Evolutionary conservation across 2,329 filamentous ascomycete genomes (phyloP), one percentile per base, ranked within the genome.

Genomic region (Cercospora zeae-maydis): DNA sequence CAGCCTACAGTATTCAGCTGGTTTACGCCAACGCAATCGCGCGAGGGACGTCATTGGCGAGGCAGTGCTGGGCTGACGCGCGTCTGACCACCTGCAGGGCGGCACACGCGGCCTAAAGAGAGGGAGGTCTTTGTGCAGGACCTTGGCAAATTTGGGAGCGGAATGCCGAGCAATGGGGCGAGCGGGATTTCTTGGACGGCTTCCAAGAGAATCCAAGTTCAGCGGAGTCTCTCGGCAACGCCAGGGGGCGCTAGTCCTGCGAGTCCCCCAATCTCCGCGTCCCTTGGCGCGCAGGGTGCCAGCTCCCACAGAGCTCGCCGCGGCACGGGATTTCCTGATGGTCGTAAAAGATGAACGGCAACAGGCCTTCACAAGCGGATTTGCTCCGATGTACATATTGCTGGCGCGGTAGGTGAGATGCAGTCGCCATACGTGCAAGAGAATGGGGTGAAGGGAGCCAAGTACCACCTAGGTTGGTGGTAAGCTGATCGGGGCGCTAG

Each of bases 51-150:
- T 53, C 27, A 31, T 13, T 37, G 36, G 55, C 34, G 56, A 55
- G 47, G 61, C 55, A 59, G 61, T 63, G 61, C 56, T 59, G 49
- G 49, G 61, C 56, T 52, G 57, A 59, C 57, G 57, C 57, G 57
- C 57, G 57, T 33, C 57, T 59, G 19, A 45, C 33, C 34, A 57
- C 30, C 24, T 16, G 34, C 19, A 27, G 24, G 34, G 45, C 24
- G 57, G 27, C 19, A 14, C 45, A 34, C 7, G 13, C 31, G 47
- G 19, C 31, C 45, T 52, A 45, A 19, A 52, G n/a, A 37, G 33
- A 52, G n/a, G 45, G 57, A 52, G 57, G 45, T 30, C 33, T 30
- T 30, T 30, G 21, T n/a, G 57, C 24, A 27, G 33, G 45, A 31
- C 19, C 58, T 55, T 56, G 62, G 58, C 47, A 45, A 30, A 47